A percentile compares a stretch with the other conserved stretches of the same genome.
phyloP scores from a whole-genome alignment of 805 yeast genomes.

The Saccharomycopsis sp. region DNA sequence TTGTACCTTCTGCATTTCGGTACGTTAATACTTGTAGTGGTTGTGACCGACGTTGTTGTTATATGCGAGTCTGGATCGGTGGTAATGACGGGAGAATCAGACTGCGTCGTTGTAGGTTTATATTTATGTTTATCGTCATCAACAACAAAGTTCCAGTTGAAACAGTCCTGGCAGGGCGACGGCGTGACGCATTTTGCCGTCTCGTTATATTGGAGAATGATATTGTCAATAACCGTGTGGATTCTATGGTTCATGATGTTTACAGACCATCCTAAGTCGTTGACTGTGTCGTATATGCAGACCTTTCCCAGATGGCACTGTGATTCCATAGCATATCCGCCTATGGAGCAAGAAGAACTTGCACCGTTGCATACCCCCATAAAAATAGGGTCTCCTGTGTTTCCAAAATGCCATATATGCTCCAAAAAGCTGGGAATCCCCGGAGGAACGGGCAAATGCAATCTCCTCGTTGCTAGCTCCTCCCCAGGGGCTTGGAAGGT shows the following conservation, averaged over 20 bases:
- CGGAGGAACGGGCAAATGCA: slow-evolving; percentile 91
- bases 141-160: slow-evolving; percentile 73
- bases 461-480: slow-evolving; percentile 66
- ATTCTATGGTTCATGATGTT: slow-evolving; percentile 84
- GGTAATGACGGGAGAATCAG: slow-evolving; percentile 31
- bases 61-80: slow-evolving; percentile 21
- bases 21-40: slow-evolving; percentile 22
- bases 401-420: slow-evolving; percentile 91
- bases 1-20: slow-evolving; percentile 28
- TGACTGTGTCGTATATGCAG: slow-evolving; percentile 85
- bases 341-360: slow-evolving; percentile 78
- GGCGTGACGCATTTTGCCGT: slow-evolving; percentile 70
- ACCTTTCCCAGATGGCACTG: slow-evolving; percentile 86
- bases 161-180: slow-evolving; percentile 86
- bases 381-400: slow-evolving; percentile 93
- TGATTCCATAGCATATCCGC: slow-evolving; percentile 96
- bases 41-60: slow-evolving; percentile 22
- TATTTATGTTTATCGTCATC: slow-evolving; percentile 28
- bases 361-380: slow-evolving; percentile 98
- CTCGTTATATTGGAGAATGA: slow-evolving; percentile 62
- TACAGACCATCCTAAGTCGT: slow-evolving; percentile 87
- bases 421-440: slow-evolving; percentile 74
- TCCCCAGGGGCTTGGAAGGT: slow-evolving; percentile 95
- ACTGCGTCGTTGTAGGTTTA: slow-evolving; percentile 30
- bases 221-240: slow-evolving; percentile 81